Evolutionary conservation across 768 basidiomycete genomes (phyloP), one percentile per base, ranked within the genome.

Genomic region (Paxillus ammoniavirescens): DNA sequence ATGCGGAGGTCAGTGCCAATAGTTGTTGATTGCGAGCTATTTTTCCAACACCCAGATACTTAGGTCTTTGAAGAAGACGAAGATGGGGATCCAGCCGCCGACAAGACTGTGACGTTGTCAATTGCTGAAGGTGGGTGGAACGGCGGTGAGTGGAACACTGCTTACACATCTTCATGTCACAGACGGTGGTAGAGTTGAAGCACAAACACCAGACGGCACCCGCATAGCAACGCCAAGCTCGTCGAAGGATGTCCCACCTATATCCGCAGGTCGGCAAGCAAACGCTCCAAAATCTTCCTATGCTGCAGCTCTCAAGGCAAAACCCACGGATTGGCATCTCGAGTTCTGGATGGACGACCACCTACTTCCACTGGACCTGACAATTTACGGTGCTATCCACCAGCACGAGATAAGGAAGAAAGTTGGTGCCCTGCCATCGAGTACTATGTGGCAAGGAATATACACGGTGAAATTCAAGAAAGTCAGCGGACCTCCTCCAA

Each of bases 131-230:
- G 90, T 88, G 59, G 45, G 74, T 63, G n/a, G 41, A 17, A 38
- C 36, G 3, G 31, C 12, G 40, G 23, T 26, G 15, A 47, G 30
- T 15, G 23, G 30, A 26, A 15, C 38, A 5, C 28, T 60, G 30
- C 54, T 61, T 5, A 62, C 47, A n/a, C 42, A n/a, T 49, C 36
- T 46, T 21, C 36, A 2, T 30, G 15, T 42, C 21, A 9, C 53
- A 89, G 94, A 96, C 70, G 95, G 93, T 8, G 86, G 89, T n/a
- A 91, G 89, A 67, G 81, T 98, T 8, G 93, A 94, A 65, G 97
- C 95, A 2, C 92, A 97, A 67, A 98, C 97, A 0, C 95, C 97
- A 3, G 93, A 98, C 59, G 97, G 97, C 1, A 98, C 95, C 0
- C 83, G 93, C 14, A 86, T 99, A 30, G 84, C 91, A 3, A 98